Conservation (phyloP, 169 alveolate species). For the Plasmodium blacklocki region DNA sequence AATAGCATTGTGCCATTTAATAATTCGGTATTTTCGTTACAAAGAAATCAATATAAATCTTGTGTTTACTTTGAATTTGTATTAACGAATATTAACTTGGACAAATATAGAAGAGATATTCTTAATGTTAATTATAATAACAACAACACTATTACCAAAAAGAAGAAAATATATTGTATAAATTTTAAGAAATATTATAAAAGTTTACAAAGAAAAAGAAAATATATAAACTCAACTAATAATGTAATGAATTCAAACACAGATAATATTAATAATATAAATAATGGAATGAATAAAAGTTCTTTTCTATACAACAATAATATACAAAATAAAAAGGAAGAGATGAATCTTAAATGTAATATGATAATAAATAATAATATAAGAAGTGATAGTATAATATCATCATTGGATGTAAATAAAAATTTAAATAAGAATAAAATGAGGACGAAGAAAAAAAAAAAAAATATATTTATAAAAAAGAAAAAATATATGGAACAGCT, state of each 20-base stretch:
- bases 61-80: conserved; percentile 40
- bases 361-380: not conserved
- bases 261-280: not conserved
- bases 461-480: not conserved
- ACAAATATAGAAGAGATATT: conserved; percentile 49
- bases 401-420: not conserved
- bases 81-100: conserved; percentile 59
- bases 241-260: not conserved
- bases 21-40: conserved; percentile 60
- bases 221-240: not conserved
- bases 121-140: conserved; percentile 58
- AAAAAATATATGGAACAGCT: too few relatives aligned
- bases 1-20: conserved; percentile 36
- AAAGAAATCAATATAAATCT: conserved; percentile 52
- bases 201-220: conserved; percentile 14
- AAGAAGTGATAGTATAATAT: not conserved
- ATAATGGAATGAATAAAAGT: not conserved
- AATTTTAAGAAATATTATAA: conserved; percentile 31
- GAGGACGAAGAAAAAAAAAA: not conserved
- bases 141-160: conserved; percentile 34
- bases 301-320: not conserved
- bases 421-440: not conserved
- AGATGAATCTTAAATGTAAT: too few relatives aligned
- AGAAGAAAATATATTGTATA: conserved; percentile 34
- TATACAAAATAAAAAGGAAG: not conserved